phyloP scores from a whole-genome alignment of 2,329 filamentous ascomycete species.

The Pseudocercospora pini-densiflorae region DNA sequence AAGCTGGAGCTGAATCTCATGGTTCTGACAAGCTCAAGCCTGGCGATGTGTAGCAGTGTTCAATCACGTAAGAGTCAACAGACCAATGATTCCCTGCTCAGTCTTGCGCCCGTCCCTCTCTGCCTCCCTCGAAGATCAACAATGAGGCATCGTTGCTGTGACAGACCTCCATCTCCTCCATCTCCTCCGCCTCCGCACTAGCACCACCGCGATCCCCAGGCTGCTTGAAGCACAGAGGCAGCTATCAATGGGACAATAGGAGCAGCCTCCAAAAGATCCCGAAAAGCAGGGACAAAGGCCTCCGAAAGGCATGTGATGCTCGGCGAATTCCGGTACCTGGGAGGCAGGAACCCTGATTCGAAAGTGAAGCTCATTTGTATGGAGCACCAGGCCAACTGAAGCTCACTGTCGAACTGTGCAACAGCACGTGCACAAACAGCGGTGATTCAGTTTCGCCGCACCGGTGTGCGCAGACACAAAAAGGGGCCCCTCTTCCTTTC shows the following conservation, averaged over 20 bases:
- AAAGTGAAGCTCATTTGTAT: conserved; percentile 5
- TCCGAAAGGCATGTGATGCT: not conserved
- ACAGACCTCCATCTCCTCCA: not conserved
- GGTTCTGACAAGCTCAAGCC: not conserved
- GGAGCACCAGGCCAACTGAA: not conserved
- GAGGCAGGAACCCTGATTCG: not conserved
- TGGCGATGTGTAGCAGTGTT: not conserved
- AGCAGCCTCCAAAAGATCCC: not conserved
- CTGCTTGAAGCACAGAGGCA: not conserved
- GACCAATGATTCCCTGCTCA: not conserved
- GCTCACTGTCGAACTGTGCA: not conserved
- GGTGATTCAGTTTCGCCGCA: not conserved
- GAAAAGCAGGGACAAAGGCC: not conserved
- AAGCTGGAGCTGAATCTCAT: not conserved
- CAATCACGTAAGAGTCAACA: not conserved
- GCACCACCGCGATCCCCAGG: not conserved
- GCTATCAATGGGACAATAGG: not conserved
- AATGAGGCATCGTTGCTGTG: not conserved
- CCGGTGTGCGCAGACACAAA: not conserved
- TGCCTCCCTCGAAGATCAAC: not conserved
- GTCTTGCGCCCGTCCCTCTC: not conserved
- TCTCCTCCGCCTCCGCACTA: not conserved
- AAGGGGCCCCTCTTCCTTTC: not conserved
- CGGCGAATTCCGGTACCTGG: not conserved
- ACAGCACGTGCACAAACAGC: conserved; percentile 3